A percentile compares a stretch with the other conserved stretches of the same genome.
These are phyloP conservation scores for Diplosphaera chodatii DNA, from an alignment of 139 green algal genomes.

Conservation along the genomic window DNA sequence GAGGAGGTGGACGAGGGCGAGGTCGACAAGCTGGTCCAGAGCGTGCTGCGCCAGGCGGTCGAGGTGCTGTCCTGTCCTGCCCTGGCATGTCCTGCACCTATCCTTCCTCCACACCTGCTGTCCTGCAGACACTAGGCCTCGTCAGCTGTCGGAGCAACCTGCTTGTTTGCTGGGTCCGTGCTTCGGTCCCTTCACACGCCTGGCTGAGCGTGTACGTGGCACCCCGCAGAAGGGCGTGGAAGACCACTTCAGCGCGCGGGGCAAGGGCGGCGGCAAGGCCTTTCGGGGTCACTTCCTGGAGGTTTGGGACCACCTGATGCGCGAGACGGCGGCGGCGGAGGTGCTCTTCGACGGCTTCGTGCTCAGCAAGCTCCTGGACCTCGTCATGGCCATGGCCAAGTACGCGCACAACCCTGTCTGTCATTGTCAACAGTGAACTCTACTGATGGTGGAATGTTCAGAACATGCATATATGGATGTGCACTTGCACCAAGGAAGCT, in stretches of 20 bases:
- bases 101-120: too few species aligned
- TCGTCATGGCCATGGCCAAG: constrained; percentile 57
- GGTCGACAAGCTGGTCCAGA: constrained; percentile 47
- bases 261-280: constrained; percentile 15
- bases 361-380: constrained; percentile 43
- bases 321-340: constrained; percentile 21
- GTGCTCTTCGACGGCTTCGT: constrained; percentile 50
- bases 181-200: too few species aligned
- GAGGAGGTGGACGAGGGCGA: constrained; percentile 55
- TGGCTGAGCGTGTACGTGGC: too few species aligned
- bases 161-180: too few species aligned
- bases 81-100: too few species aligned
- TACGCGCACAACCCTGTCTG: constrained; percentile 7
- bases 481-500: not conserved
- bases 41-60: constrained; percentile 10
- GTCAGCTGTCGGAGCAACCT: too few species aligned
- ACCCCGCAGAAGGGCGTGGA: constrained; percentile 38
- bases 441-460: too few species aligned
- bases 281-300: constrained; percentile 44
- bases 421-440: too few species aligned
- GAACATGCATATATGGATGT: not conserved
- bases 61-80: not conserved
- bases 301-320: constrained; percentile 47
- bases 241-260: constrained; percentile 31
- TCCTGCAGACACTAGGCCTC: too few species aligned